Percentiles rank a stretch among this genome's conserved stretches.
Evolutionary conservation across 306 rosid species (phyloP).

Genomic region (Cucurbita moschata): DNA sequence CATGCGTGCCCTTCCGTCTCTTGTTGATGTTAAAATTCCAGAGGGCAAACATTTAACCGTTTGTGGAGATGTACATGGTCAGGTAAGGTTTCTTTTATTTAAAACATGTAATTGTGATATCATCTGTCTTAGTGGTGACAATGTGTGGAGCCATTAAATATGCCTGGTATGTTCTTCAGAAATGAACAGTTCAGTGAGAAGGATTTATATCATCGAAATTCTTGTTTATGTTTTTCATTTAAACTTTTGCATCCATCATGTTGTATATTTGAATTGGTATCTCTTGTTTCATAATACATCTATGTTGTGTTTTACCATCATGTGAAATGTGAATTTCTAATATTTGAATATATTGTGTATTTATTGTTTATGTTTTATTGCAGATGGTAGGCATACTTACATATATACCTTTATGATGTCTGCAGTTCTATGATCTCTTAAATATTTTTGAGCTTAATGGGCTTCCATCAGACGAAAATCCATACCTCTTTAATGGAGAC

Average conservation of each 20-base stretch:
- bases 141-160: neutral
- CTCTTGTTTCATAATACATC: neutral
- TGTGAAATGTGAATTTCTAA: neutral
- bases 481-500: conserved; percentile 93
- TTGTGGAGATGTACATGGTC: conserved; percentile 99
- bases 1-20: conserved; percentile 73
- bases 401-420: neutral
- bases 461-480: conserved; percentile 99
- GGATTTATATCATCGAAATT: neutral
- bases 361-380: neutral
- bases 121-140: neutral
- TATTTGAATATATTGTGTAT: neutral
- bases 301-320: neutral
- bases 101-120: too few species aligned
- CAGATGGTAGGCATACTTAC: neutral
- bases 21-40: conserved; percentile 66
- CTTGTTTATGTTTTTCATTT: neutral
- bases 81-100: conserved; percentile 32
- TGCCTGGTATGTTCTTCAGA: neutral
- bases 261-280: neutral
- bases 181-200: neutral
- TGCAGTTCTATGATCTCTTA: conserved; percentile 92
- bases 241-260: neutral
- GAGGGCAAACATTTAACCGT: conserved; percentile 78
- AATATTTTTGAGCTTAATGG: conserved; percentile 98